Evolutionary conservation across 2,329 filamentous ascomycete genomes (phyloP).

Genomic region (Diplocarpon mali): DNA sequence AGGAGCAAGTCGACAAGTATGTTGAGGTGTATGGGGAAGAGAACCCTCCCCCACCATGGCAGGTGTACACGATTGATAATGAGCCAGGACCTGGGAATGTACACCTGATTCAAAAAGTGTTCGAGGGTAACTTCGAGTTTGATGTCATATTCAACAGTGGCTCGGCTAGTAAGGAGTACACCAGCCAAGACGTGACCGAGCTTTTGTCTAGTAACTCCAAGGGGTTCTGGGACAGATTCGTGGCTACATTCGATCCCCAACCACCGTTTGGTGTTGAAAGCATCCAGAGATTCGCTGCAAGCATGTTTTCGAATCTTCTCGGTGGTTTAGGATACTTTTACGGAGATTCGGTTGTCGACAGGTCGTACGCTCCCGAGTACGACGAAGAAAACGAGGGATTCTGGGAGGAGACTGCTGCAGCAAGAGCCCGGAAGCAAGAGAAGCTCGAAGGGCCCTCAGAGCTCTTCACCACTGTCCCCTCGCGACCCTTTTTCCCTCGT

Average conservation of each 20-base stretch:
- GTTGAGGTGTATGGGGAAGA: conserved; percentile 49
- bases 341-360: conserved; percentile 77
- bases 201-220: conserved; percentile 56
- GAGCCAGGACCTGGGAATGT: conserved; percentile 61
- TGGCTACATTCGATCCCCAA: conserved; percentile 59
- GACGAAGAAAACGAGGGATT: conserved; percentile 93
- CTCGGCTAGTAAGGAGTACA: conserved; percentile 46
- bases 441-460: conserved; percentile 72
- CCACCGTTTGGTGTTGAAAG: conserved; percentile 63
- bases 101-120: conserved; percentile 84
- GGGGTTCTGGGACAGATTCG: conserved; percentile 65
- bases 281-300: conserved; percentile 72
- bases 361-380: conserved; percentile 84
- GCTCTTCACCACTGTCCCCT: conserved; percentile 85
- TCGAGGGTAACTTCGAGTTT: conserved; percentile 83
- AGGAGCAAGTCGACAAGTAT: conserved; percentile 49
- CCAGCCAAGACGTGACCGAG: conserved; percentile 53
- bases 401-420: conserved; percentile 83
- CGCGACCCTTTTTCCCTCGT: conserved; percentile 87
- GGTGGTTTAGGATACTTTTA: conserved; percentile 95
- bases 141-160: conserved; percentile 82
- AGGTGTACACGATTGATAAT: conserved; percentile 71
- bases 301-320: conserved; percentile 86
- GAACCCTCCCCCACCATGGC: conserved; percentile 69
- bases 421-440: conserved; percentile 56